Conservation (phyloP, 2,329 filamentous ascomycete genomes). For the Paraphoma chrysanthemicola region DNA sequence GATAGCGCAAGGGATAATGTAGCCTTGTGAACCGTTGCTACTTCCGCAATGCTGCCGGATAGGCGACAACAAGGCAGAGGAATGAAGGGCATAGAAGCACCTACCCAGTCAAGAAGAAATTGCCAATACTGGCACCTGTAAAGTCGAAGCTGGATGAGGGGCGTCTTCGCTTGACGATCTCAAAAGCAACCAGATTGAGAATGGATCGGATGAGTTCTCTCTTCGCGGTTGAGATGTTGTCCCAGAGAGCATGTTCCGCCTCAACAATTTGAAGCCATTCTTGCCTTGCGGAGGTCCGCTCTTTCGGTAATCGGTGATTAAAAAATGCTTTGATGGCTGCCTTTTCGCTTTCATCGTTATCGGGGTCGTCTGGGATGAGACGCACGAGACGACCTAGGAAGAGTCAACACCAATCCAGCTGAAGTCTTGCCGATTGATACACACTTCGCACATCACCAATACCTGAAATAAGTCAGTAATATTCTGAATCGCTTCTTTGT, state of each 20-base stretch:
- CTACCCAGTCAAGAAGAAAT: conserved; percentile 60
- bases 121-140: conserved; percentile 58
- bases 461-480: conserved; percentile 39
- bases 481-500: neutral
- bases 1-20: neutral
- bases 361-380: conserved; percentile 74
- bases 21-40: too few relatives aligned
- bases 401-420: neutral
- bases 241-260: conserved; percentile 79
- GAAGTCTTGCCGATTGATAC: conserved; percentile 30
- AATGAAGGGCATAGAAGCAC: conserved; percentile 6
- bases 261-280: conserved; percentile 94
- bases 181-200: conserved; percentile 58
- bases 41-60: too few relatives aligned
- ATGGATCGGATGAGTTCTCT: conserved; percentile 60
- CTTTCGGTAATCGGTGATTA: conserved; percentile 79
- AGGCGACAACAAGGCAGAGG: too few relatives aligned
- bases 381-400: conserved; percentile 82
- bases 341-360: conserved; percentile 61
- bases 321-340: conserved; percentile 82
- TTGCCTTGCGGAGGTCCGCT: conserved; percentile 66
- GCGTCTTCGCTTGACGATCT: conserved; percentile 56
- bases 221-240: conserved; percentile 56
- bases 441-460: conserved; percentile 78
- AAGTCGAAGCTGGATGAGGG: conserved; percentile 58